phyloP scores from a whole-genome alignment of 345 rosid species.

The Eutrema heterophyllum region DNA sequence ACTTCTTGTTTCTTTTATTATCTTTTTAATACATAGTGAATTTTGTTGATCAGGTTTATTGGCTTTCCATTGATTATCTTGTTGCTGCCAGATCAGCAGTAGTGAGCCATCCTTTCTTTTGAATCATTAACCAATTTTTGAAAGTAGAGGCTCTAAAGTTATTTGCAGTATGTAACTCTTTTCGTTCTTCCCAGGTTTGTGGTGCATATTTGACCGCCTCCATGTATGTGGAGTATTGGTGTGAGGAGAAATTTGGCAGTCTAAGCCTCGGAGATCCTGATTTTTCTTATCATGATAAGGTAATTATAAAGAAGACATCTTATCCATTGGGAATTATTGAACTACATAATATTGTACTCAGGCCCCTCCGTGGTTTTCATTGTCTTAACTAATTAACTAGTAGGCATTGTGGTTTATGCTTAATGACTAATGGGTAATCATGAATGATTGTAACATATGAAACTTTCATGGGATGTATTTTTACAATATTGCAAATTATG shows the following conservation, averaged over 20 bases:
- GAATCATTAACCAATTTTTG: background rate
- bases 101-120: constrained; percentile 43
- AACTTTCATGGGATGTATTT: constrained; percentile 6
- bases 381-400: constrained; percentile 11
- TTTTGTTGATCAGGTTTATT: constrained; percentile 64
- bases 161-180: background rate
- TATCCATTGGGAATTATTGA: constrained; percentile 2
- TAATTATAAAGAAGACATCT: constrained; percentile 30
- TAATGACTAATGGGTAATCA: background rate
- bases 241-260: constrained; percentile 73
- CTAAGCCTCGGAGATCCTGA: constrained; percentile 85
- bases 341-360: background rate
- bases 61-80: constrained; percentile 89
- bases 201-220: constrained; percentile 82
- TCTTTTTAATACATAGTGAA: background rate
- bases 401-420: constrained; percentile 1
- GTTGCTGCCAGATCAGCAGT: constrained; percentile 78
- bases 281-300: constrained; percentile 81
- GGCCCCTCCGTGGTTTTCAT: background rate
- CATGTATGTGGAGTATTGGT: constrained; percentile 95
- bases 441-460: constrained; percentile 4
- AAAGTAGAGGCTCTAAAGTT: constrained; percentile 2
- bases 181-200: constrained; percentile 48
- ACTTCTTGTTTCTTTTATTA: background rate
- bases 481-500: background rate